A percentile compares a stretch with the other conserved stretches of the same genome.
Conservation (phyloP, 1,284 basidiomycete genomes). For the Cystobasidium sp. region DNA sequence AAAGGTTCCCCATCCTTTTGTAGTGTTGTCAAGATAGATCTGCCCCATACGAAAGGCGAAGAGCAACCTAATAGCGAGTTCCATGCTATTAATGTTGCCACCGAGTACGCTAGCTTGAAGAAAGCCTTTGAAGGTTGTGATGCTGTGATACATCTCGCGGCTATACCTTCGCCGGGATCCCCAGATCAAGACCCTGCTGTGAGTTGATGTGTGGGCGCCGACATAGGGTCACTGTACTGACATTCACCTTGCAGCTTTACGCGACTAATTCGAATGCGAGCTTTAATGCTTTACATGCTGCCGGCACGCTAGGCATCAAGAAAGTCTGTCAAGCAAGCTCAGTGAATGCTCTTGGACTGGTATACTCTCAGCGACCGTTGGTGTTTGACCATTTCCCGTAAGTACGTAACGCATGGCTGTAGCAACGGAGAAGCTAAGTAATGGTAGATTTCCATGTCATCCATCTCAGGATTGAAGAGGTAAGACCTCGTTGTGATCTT, state of each 20-base stretch:
- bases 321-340: conserved; percentile 71
- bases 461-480: conserved; percentile 11
- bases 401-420: background rate
- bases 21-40: conserved; percentile 25
- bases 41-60: conserved; percentile 4
- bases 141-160: conserved; percentile 67
- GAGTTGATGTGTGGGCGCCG: background rate
- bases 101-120: conserved; percentile 62
- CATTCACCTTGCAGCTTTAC: conserved; percentile 36
- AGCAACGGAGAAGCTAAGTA: background rate
- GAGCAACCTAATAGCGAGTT: conserved; percentile 28
- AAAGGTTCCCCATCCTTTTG: background rate
- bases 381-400: conserved; percentile 63
- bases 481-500: background rate
- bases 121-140: conserved; percentile 63
- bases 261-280: conserved; percentile 52
- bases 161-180: conserved; percentile 62
- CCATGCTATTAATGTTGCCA: conserved; percentile 24
- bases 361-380: conserved; percentile 47
- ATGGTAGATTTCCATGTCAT: background rate
- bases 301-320: conserved; percentile 66
- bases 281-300: conserved; percentile 55
- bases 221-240: background rate
- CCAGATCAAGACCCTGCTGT: conserved; percentile 55
- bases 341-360: conserved; percentile 65